phyloP scores from a whole-genome alignment of 805 yeast genomes.

The Hanseniaspora clermontiae region DNA sequence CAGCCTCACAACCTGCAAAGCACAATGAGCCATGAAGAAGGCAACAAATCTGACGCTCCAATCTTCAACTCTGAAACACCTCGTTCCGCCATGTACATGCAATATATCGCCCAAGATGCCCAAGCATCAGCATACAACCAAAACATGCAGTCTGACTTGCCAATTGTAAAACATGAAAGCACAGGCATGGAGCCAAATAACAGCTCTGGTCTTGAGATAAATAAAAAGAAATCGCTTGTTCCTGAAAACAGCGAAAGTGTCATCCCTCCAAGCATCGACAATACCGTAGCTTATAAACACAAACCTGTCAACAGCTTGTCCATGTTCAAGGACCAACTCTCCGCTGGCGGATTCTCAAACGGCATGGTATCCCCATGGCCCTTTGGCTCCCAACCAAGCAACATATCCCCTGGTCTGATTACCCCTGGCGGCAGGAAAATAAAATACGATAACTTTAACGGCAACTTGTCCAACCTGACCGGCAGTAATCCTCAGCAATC shows the following conservation, averaged over 20 bases:
- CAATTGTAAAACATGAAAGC: neutral
- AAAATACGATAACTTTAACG: neutral
- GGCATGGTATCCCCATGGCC: constrained; percentile 7
- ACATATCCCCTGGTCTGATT: constrained; percentile 3
- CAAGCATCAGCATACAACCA: neutral
- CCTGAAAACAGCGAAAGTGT: neutral
- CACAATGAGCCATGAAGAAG: neutral
- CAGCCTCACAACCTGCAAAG: neutral
- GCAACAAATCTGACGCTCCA: neutral
- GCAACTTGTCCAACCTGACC: neutral
- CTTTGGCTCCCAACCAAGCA: neutral
- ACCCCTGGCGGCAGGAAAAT: constrained; percentile 10
- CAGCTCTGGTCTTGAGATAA: neutral
- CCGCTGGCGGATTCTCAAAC: constrained; percentile 9
- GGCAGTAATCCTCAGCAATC: neutral
- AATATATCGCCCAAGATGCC: neutral
- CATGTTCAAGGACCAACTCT: neutral
- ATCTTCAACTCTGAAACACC: neutral
- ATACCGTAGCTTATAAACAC: neutral
- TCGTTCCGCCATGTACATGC: neutral
- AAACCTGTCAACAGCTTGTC: neutral
- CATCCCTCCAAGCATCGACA: constrained; percentile 4
- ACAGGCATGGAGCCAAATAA: neutral
- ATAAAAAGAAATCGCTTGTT: neutral
- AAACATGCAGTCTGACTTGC: neutral